Evolutionary conservation across 2,329 filamentous ascomycete species (phyloP).

Genomic region (Ilyonectria mors-panacis): DNA sequence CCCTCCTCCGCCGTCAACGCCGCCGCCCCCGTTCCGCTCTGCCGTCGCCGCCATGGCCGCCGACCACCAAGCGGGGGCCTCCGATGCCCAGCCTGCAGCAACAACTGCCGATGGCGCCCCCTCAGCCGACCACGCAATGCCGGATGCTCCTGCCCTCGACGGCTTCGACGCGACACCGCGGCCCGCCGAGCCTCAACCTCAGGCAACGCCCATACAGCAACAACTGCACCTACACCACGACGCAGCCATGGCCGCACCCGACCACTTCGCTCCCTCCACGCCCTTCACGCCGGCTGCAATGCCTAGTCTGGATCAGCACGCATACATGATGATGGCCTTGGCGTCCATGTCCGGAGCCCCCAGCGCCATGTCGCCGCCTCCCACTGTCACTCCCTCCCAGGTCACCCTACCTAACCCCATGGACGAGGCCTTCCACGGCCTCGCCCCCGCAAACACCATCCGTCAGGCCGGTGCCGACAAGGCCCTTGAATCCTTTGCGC

Average conservation of each 20-base stretch:
- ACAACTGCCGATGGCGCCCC: constrained; percentile 22
- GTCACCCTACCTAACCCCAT: constrained; percentile 60
- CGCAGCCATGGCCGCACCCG: constrained; percentile 36
- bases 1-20: constrained; percentile 42
- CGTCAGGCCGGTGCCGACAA: constrained; percentile 56
- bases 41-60: constrained; percentile 28
- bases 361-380: constrained; percentile 57
- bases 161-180: constrained; percentile 27
- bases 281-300: constrained; percentile 53
- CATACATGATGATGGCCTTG: constrained; percentile 63
- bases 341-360: constrained; percentile 56
- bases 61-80: constrained; percentile 37
- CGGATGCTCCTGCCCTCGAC: constrained; percentile 37
- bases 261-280: constrained; percentile 51
- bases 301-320: constrained; percentile 54
- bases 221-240: constrained; percentile 36
- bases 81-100: constrained; percentile 28
- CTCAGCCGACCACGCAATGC: constrained; percentile 42
- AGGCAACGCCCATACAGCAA: constrained; percentile 41
- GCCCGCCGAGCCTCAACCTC: constrained; percentile 29
- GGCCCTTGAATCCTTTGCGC: constrained; percentile 70
- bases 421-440: constrained; percentile 49
- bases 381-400: constrained; percentile 63
- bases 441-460: constrained; percentile 51
- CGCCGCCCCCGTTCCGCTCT: constrained; percentile 33